Base-by-base conservation (phyloP, 306 rosid genomes). In the Herpetospermum pedunculosum region DNA sequence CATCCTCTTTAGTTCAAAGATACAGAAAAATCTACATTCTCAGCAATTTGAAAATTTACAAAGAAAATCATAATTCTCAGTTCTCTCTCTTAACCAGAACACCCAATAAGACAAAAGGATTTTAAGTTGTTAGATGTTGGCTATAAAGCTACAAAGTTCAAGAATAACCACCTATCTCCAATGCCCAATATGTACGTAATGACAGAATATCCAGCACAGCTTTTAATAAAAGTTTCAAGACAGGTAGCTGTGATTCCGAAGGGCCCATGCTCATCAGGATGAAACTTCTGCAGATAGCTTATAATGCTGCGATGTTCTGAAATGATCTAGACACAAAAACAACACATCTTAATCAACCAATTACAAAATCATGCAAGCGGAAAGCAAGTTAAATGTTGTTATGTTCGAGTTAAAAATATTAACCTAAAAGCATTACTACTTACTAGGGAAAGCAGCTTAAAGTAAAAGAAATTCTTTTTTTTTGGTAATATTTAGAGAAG, bases 201-300 rank as follows among this genome's bases (percentile, higher is more conserved):
- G 38, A 94, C 99, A 18, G 99, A 94, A 85, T 94, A 94, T 75
- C 99, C 99, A 84, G 99, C 97, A 65, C 99, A 94, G 77, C 99
- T 94, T 83, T 94, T 94, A 76, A 91, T 91, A 75, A 94, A 94
- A 32, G 99, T 91, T 89, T 94, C 99, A 60, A 94, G 97, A 82
- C 99, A 94, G 76, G 87, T 82, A 63, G 96, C 95, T 68, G 97
- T 91, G 75, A 94, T 84, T 77, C 99, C 99, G 75, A 86, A 94
- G 62, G 99, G 97, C 21, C 99, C 99, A 41, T 91, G 92, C 63
- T 91, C 97, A 83, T 94, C 99, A 7, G 96, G 90, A 87, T 94
- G 99, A 87, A 85, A 88, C 84, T 91, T 91, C 79, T 94, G 99
- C 79, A 94, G 85, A 77, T 94, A 94, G 89, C 96, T 91, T 80